Percentiles rank a stretch among this genome's conserved stretches.
phyloP scores from a whole-genome alignment of 2,329 filamentous ascomycete species.

The Diplodia seriata region DNA sequence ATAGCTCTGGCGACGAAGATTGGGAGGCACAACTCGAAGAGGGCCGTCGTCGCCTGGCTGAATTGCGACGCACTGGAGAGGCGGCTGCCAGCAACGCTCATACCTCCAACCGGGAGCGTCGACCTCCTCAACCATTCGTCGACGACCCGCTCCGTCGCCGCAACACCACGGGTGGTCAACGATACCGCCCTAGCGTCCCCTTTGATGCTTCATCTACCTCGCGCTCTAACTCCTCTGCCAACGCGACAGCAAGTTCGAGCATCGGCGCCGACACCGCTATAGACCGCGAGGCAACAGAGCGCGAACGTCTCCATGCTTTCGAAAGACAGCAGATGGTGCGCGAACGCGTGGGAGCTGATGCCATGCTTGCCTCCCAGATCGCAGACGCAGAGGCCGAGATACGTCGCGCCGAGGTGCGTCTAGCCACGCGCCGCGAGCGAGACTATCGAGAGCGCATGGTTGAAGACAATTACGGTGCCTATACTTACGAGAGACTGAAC shows the following conservation, averaged over 20 bases:
- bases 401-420: neutral
- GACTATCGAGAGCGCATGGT: slow-evolving; percentile 1
- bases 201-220: slow-evolving; percentile 15
- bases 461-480: slow-evolving; percentile 4
- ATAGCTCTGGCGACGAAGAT: slow-evolving; percentile 13
- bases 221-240: slow-evolving; percentile 4
- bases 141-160: neutral
- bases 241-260: slow-evolving; percentile 1
- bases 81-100: neutral
- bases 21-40: slow-evolving; percentile 15
- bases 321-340: slow-evolving; percentile 7
- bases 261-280: neutral
- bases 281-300: slow-evolving; percentile 10
- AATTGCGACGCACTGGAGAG: slow-evolving; percentile 11
- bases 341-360: slow-evolving; percentile 9
- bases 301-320: slow-evolving; percentile 5
- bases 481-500: slow-evolving; percentile 1
- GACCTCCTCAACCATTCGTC: neutral
- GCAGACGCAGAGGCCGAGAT: slow-evolving; percentile 12
- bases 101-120: neutral
- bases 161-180: slow-evolving; percentile 10
- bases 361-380: slow-evolving; percentile 14
- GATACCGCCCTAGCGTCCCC: neutral
- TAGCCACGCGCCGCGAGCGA: slow-evolving; percentile 4
- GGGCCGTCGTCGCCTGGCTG: slow-evolving; percentile 15